These are phyloP conservation scores for Pseudopyrenochaeta lycopersici DNA, from an alignment of 2,329 filamentous ascomycete species.

Conservation along the genomic window DNA sequence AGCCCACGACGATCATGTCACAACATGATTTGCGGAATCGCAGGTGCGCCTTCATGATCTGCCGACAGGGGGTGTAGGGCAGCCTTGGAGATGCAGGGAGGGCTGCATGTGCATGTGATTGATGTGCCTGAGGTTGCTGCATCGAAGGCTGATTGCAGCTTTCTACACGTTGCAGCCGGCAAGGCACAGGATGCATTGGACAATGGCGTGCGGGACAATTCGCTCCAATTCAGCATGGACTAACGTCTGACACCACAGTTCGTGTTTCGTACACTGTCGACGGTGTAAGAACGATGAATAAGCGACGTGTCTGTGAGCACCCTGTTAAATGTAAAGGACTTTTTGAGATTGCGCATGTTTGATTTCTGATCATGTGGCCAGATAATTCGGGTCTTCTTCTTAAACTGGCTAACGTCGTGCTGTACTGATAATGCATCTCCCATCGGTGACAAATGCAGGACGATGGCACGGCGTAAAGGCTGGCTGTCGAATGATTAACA, in stretches of 20 bases:
- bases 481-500: slow-evolving; percentile 6
- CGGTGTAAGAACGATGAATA: not conserved
- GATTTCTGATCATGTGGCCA: slow-evolving; percentile 6
- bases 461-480: slow-evolving; percentile 6
- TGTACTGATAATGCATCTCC: slow-evolving; percentile 9
- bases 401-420: slow-evolving; percentile 2
- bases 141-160: slow-evolving; percentile 30
- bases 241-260: slow-evolving; percentile 14
- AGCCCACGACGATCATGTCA: slow-evolving; percentile 17
- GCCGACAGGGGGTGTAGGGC: slow-evolving; percentile 24
- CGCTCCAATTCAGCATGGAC: slow-evolving; percentile 9
- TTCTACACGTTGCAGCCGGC: slow-evolving; percentile 26
- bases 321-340: not conserved
- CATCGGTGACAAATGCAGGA: slow-evolving; percentile 4
- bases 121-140: slow-evolving; percentile 29
- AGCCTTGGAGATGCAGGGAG: slow-evolving; percentile 14
- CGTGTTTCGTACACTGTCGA: not conserved
- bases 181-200: slow-evolving; percentile 18
- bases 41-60: slow-evolving; percentile 29
- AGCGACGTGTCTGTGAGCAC: not conserved
- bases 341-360: not conserved
- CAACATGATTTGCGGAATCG: slow-evolving; percentile 31
- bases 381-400: not conserved
- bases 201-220: slow-evolving; percentile 9
- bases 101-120: slow-evolving; percentile 36